Evolutionary conservation across 2,329 filamentous ascomycete species (phyloP).

Genomic region (Pestalotiopsis sp.): DNA sequence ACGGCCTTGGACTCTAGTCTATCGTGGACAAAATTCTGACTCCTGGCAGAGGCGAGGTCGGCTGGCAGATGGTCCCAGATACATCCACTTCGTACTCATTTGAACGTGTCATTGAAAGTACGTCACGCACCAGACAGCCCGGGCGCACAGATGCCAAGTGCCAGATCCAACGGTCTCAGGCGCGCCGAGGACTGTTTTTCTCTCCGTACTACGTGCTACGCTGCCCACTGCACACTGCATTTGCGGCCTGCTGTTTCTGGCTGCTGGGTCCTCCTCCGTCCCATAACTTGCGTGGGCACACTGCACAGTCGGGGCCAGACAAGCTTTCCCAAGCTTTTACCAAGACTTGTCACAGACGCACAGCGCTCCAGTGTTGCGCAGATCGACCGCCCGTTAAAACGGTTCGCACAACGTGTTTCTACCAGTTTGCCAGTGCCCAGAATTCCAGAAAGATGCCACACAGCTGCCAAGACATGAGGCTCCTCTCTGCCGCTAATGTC

Average conservation of each 20-base stretch:
- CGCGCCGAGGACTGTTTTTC: background rate
- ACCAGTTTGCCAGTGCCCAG: background rate
- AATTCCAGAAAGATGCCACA: background rate
- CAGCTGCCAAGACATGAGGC: background rate
- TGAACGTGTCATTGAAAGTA: background rate
- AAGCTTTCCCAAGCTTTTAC: background rate
- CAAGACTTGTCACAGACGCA: background rate
- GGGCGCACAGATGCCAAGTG: background rate
- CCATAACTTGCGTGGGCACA: background rate
- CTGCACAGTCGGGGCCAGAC: background rate
- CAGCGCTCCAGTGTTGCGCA: background rate
- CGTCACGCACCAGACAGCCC: background rate
- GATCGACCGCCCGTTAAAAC: background rate
- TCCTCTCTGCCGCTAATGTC: background rate
- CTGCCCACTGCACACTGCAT: background rate
- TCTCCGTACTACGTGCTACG: background rate
- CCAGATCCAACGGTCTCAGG: background rate
- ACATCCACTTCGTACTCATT: background rate
- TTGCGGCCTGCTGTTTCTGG: background rate
- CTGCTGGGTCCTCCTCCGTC: background rate
- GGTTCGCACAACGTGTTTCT: background rate
- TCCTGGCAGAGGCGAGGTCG: background rate
- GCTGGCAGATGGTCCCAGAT: background rate
- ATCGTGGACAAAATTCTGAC: background rate
- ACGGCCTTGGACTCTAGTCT: background rate